A percentile compares a stretch with the other conserved stretches of the same genome.
phyloP scores from a whole-genome alignment of 1,284 basidiomycete genomes.

The Cryptococcus hybrid region DNA sequence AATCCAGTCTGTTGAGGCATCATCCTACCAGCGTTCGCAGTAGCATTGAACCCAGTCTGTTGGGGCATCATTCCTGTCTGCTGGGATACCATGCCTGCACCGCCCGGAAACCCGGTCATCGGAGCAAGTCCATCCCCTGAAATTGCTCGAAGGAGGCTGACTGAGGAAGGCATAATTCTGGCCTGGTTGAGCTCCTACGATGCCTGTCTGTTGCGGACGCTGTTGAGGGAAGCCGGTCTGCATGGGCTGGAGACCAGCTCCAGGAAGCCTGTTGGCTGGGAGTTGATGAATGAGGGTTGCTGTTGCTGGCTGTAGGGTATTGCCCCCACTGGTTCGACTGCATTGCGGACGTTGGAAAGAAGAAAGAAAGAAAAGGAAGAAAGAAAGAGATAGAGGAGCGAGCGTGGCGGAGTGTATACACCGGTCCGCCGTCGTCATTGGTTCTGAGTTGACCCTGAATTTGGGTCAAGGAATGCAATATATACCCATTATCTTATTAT shows the following conservation, averaged over 20 bases:
- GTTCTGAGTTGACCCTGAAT: too few species aligned
- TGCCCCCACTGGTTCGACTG: constrained; percentile 31
- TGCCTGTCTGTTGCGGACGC: constrained; percentile 14
- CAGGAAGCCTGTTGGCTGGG: constrained; percentile 38
- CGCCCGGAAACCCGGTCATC: constrained; percentile 32
- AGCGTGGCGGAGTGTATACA: background rate
- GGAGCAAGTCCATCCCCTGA: constrained; percentile 31
- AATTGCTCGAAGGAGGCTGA: constrained; percentile 39
- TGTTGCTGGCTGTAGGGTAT: constrained; percentile 8
- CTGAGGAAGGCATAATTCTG: constrained; percentile 46
- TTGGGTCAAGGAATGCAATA: too few species aligned
- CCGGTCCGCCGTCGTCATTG: too few species aligned
- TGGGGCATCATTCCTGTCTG: constrained; percentile 37
- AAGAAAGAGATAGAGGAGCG: background rate
- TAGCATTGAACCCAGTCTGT: constrained; percentile 53
- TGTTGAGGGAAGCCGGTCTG: constrained; percentile 52
- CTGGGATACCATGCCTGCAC: constrained; percentile 14
- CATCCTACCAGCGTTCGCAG: constrained; percentile 31
- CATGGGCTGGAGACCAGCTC: constrained; percentile 52
- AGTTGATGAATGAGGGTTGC: constrained; percentile 19
- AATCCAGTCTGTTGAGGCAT: constrained; percentile 31
- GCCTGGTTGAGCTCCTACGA: constrained; percentile 4
- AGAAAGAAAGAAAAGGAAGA: background rate
- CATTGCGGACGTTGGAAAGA: constrained; percentile 7
- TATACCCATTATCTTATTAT: too few species aligned